Percentiles rank a stretch among this genome's conserved stretches.
Evolutionary conservation across 495 filamentous ascomycete species (phyloP).

Genomic region (Aspergillus nidulans): DNA sequence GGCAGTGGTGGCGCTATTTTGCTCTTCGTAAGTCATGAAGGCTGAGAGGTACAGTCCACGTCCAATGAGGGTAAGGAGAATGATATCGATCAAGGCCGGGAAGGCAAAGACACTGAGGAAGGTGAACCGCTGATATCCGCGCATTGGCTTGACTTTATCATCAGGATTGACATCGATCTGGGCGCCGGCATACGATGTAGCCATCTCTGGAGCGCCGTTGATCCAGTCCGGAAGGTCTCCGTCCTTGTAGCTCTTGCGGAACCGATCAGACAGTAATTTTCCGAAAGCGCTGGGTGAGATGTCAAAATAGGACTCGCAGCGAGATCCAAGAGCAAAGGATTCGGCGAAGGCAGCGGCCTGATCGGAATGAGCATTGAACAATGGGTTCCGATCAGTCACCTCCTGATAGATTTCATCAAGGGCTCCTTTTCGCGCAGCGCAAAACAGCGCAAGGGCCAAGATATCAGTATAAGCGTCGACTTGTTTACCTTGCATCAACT

Average conservation of each 20-base stretch:
- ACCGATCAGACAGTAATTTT: conserved; percentile 50
- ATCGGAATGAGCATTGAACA: conserved; percentile 52
- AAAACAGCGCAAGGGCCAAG: conserved; percentile 51
- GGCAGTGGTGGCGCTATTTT: conserved; percentile 50
- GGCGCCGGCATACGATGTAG: conserved; percentile 50
- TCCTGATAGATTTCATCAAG: conserved; percentile 59
- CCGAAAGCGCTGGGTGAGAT: conserved; percentile 51
- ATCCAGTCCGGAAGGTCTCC: conserved; percentile 50
- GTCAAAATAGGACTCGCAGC: conserved; percentile 58
- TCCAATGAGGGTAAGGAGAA: conserved; percentile 52
- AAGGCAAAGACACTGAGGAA: conserved; percentile 59
- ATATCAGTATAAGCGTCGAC: conserved; percentile 50
- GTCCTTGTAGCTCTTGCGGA: conserved; percentile 45
- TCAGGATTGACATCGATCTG: conserved; percentile 54
- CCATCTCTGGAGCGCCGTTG: conserved; percentile 46
- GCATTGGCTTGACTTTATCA: conserved; percentile 39
- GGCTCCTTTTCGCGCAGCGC: conserved; percentile 49
- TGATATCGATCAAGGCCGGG: conserved; percentile 56
- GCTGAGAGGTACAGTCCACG: conserved; percentile 55
- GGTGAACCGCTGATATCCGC: conserved; percentile 48
- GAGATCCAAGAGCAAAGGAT: conserved; percentile 56
- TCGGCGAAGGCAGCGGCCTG: conserved; percentile 60
- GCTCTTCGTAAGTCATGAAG: conserved; percentile 47
- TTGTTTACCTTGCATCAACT: conserved; percentile 30
- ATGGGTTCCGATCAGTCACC: conserved; percentile 55